Conservation (phyloP, 169 alveolate genomes). For the Eimeria maxima region DNA sequence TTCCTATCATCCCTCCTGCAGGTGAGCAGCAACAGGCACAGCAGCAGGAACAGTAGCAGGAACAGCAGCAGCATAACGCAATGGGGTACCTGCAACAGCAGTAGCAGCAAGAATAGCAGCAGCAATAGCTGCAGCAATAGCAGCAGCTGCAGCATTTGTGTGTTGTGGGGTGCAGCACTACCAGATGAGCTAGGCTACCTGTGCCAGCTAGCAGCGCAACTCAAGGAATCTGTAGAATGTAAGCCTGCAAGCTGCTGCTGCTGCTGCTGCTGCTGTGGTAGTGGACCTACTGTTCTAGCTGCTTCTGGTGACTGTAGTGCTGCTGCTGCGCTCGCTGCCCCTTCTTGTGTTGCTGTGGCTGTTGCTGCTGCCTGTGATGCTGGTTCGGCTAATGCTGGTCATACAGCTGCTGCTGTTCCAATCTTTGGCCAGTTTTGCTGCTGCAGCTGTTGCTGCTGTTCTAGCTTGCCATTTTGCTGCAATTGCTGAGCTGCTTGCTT, state of each 20-base stretch:
- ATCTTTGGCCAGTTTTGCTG: not conserved
- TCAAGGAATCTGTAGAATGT: not conserved
- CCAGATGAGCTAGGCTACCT: not conserved
- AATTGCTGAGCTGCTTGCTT: not conserved
- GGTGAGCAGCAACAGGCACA: not conserved
- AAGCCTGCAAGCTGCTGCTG: not conserved
- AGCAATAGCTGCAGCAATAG: not conserved
- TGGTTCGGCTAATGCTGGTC: not conserved
- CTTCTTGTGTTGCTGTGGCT: not conserved
- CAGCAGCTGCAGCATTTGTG: not conserved
- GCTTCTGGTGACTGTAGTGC: not conserved
- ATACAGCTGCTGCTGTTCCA: constrained; percentile 13
- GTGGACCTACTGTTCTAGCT: not conserved
- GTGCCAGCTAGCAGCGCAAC: not conserved
- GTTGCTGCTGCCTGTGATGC: not conserved
- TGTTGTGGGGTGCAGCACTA: not conserved
- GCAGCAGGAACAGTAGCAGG: not conserved
- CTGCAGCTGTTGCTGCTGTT: constrained; percentile 11
- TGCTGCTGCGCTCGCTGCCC: not conserved
- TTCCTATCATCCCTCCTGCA: not conserved
- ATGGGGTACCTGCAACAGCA: not conserved
- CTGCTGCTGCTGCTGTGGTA: constrained; percentile 45
- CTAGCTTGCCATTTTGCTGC: not conserved
- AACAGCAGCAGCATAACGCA: not conserved
- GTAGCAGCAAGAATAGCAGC: not conserved